These are phyloP conservation scores for Ceriops tagal DNA, from an alignment of 345 rosid genomes.

Conservation along the genomic window DNA sequence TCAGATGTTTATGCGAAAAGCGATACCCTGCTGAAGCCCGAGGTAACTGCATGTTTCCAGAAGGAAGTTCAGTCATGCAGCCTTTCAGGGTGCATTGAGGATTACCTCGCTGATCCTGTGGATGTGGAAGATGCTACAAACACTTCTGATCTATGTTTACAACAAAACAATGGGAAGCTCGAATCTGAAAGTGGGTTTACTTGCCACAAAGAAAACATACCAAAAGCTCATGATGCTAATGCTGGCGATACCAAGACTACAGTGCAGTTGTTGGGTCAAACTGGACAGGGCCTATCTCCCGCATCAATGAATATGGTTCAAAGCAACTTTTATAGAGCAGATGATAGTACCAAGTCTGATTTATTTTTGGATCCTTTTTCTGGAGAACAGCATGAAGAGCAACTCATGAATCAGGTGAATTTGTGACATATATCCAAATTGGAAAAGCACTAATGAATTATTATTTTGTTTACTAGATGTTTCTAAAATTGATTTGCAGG, in stretches of 20 bases:
- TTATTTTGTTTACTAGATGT: neutral
- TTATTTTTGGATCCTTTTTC: conserved; percentile 1
- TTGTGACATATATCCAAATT: neutral
- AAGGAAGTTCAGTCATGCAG: conserved; percentile 17
- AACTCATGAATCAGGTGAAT: conserved; percentile 13
- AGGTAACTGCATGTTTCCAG: conserved; percentile 1
- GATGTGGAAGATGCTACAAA: conserved; percentile 13
- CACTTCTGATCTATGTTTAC: neutral
- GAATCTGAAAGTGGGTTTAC: neutral
- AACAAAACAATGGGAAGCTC: conserved; percentile 2
- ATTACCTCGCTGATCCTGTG: conserved; percentile 21
- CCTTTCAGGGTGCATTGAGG: conserved; percentile 23
- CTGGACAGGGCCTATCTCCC: conserved; percentile 3
- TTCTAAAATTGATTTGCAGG: conserved; percentile 19
- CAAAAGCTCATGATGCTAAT: conserved; percentile 8
- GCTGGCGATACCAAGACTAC: neutral
- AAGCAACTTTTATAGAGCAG: neutral
- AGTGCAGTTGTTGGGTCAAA: neutral
- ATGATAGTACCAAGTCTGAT: conserved; percentile 13
- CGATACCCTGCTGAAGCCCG: neutral
- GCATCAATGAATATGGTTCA: conserved; percentile 11
- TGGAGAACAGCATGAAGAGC: conserved; percentile 2
- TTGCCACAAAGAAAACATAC: neutral
- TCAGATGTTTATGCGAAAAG: conserved; percentile 10
- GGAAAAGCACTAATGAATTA: neutral